Base-by-base conservation (phyloP, 768 basidiomycete species). In the Hysterangium stoloniferum region DNA sequence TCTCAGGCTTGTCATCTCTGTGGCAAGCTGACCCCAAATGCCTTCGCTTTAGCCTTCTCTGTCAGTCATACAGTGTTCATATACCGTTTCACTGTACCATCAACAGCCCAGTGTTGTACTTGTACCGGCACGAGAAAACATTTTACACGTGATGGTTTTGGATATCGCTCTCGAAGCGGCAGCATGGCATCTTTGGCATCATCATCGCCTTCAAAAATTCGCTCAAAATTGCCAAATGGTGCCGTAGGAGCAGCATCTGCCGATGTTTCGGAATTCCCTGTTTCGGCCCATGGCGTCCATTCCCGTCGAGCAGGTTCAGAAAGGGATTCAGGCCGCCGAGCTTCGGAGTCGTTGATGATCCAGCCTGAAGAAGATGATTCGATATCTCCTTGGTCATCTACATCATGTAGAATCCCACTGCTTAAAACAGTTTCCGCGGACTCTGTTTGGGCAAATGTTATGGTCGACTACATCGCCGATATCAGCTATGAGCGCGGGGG, bases 281-380 rank as follows among this genome's bases (percentile, higher is more conserved):
- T 92, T 20, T 90, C 85, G 5, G 86, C 74, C 2, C 88, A 88
- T 59, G 90, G 85, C 17, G 75, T 84, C 33, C 79, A 89, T 61
- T 80, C 85, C 22, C 75, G 86, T 40, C 73, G 86, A 44, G 72
- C 74, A 19, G 31, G 22, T 19, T 84, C 84, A 2, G 87, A 88
- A 60, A 86, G 84, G 62, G 80, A 82, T 32, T 58, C 63, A 5
- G 62, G 68, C 3, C 72, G 79, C 22, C 75, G 79, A 44, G 69
- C 71, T 9, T 67, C 70, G 6, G 80, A 68, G 77, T 55, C 47
- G 62, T 64, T 29, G 53, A 34, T n/a, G 48, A 57, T 20, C 50
- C 54, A 60, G 29, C 34, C 63, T 4, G 55, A 70, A 22, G 59
- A 71, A 57, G 66, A 67, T 19, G 64, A 71, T 11, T 63, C 71